phyloP scores from a whole-genome alignment of 306 rosid genomes.

The Cucurbita argyrosperma region DNA sequence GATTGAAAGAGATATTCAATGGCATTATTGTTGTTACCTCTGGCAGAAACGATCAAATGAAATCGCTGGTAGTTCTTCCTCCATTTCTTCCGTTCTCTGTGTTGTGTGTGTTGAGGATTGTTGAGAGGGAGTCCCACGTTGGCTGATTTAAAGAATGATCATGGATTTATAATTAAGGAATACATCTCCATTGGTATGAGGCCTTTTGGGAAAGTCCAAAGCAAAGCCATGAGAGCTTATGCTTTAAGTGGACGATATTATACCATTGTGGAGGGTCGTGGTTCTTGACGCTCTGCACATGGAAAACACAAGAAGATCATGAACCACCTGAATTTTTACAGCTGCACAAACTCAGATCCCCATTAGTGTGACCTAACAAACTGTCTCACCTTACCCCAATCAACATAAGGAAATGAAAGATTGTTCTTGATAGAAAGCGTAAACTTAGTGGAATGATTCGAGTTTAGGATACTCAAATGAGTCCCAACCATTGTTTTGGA shows the following conservation, averaged over 20 bases:
- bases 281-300: neutral
- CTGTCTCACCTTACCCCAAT: neutral
- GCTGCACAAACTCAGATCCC: neutral
- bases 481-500: neutral
- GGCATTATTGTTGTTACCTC: neutral
- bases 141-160: too few species aligned
- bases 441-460: neutral
- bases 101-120: too few species aligned
- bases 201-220: too few species aligned
- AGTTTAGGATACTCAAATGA: neutral
- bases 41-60: neutral
- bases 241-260: too few species aligned
- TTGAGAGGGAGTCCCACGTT: too few species aligned
- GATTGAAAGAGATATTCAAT: neutral
- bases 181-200: too few species aligned
- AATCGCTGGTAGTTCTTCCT: neutral
- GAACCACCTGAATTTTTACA: neutral
- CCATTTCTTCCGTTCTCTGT: neutral
- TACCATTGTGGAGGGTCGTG: too few species aligned
- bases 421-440: neutral
- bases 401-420: neutral
- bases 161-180: too few species aligned
- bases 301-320: neutral
- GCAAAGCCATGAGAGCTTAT: too few species aligned
- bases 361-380: slow-evolving; percentile 1